Evolutionary conservation across 2,329 filamentous ascomycete species (phyloP).

Genomic region (Epichloe coenophiala): DNA sequence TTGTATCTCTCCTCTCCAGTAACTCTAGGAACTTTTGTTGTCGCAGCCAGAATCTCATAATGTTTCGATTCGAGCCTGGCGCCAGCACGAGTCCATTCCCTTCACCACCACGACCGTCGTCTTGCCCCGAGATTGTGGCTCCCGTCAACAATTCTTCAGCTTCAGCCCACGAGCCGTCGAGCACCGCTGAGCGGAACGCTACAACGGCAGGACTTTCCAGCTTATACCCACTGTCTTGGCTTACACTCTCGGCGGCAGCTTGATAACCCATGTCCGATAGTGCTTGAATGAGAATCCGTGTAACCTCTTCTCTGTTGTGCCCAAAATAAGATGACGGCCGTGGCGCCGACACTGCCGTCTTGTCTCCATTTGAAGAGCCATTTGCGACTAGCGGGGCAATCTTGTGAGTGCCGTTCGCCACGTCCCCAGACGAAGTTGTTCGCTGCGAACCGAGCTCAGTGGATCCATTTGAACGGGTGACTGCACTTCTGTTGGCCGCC

Average conservation of each 20-base stretch:
- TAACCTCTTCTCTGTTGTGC: slow-evolving; percentile 86
- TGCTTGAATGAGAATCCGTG: slow-evolving; percentile 82
- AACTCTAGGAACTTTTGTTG: slow-evolving; percentile 94
- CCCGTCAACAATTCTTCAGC: slow-evolving; percentile 73
- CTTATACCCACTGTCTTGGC: slow-evolving; percentile 71
- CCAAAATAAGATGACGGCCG: slow-evolving; percentile 49
- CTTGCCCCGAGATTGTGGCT: slow-evolving; percentile 16
- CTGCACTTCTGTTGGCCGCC: slow-evolving; percentile 42
- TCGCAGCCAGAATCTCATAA: slow-evolving; percentile 78
- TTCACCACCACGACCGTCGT: slow-evolving; percentile 19
- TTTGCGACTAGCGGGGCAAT: slow-evolving; percentile 32
- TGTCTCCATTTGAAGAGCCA: slow-evolving; percentile 32
- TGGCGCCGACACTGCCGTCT: slow-evolving; percentile 7
- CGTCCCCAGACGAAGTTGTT: slow-evolving; percentile 11
- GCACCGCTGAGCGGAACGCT: slow-evolving; percentile 69
- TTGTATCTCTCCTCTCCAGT: slow-evolving; percentile 62
- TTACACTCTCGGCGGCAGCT: slow-evolving; percentile 59
- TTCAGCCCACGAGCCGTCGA: slow-evolving; percentile 67
- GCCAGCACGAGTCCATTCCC: slow-evolving; percentile 58
- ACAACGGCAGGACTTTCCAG: slow-evolving; percentile 77
- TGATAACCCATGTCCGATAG: slow-evolving; percentile 80
- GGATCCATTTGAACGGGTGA: slow-evolving; percentile 27
- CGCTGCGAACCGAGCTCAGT: slow-evolving; percentile 17
- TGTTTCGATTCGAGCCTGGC: slow-evolving; percentile 58
- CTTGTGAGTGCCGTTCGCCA: slow-evolving; percentile 36